Base-by-base conservation (phyloP, 495 filamentous ascomycete species). In the Apiosordaria backusii region DNA sequence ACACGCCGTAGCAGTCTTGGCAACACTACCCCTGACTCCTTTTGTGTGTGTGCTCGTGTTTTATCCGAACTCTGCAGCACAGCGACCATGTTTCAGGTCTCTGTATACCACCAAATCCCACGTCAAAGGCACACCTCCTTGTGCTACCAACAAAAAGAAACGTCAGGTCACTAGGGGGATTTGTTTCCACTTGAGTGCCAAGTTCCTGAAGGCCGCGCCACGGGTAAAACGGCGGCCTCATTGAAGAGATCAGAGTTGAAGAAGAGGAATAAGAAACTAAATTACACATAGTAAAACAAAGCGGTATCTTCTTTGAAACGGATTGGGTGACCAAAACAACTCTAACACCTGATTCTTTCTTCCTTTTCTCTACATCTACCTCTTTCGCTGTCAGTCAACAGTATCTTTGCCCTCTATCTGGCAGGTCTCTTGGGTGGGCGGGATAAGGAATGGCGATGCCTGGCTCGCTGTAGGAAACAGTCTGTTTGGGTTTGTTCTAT, bases 401-500 rank as follows among this genome's bases (percentile, higher is more conserved):
- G n/a, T 45, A 45, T 7, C 16, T 45, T 13, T 45, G 35, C 35
- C 35, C 35, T 45, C 13, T 45, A 6, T 45, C 35, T 45, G 35
- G 35, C 35, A 45, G 16, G 35, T 45, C 35, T 45, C 35, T 45
- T 45, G 35, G 35, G 10, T 55, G 52, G 52, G 52, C 52, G n/a
- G 52, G 52, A 23, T 55, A 55, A 9, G 52, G 52, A 55, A 19
- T 19, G 52, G 52, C 52, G 52, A 55, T 55, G n/a, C 52, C 52
- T 19, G 19, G 18, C 16, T 61, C 59, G 26, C 18, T 62, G 65
- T 66, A 62, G 3, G 62, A 65, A 27, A 64, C 52, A 15, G 66
- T 68, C 62, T 64, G 18, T n/a, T 53, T 7, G 4, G 21, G 35
- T 57, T 23, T n/a, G n/a, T n/a, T 24, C 52, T 24, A 18, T 29